These are phyloP conservation scores for Lachnellula suecica DNA, from an alignment of 2,329 filamentous ascomycete species.

Conservation along the genomic window DNA sequence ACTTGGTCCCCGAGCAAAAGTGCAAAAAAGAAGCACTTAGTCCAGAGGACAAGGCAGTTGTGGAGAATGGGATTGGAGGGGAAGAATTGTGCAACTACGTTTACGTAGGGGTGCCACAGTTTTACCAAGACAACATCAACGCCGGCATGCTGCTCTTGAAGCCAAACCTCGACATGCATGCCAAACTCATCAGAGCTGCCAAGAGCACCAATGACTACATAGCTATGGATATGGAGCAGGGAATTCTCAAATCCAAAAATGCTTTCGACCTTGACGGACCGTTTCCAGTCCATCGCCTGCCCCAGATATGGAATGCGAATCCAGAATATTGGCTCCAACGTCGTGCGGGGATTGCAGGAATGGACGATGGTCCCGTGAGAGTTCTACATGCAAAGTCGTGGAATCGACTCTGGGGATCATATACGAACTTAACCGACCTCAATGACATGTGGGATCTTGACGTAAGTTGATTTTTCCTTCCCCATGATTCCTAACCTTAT, in stretches of 20 bases:
- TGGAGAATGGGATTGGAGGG: slow-evolving; percentile 1
- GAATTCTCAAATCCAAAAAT: slow-evolving; percentile 7
- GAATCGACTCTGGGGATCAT: slow-evolving; percentile 6
- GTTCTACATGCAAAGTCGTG: slow-evolving; percentile 8
- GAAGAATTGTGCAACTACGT: slow-evolving; percentile 9
- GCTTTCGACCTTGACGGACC: slow-evolving; percentile 3
- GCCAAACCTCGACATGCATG: slow-evolving; percentile 11
- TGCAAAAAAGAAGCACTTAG: slow-evolving; percentile 3
- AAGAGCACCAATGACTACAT: slow-evolving; percentile 4
- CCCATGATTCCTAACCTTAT: too few species aligned
- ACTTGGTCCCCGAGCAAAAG: slow-evolving; percentile 1
- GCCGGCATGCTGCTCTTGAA: slow-evolving; percentile 8
- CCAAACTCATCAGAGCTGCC: slow-evolving; percentile 9
- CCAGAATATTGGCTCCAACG: slow-evolving; percentile 7
- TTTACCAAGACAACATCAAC: slow-evolving; percentile 2
- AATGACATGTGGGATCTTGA: slow-evolving; percentile 12
- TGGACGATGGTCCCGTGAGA: slow-evolving; percentile 3
- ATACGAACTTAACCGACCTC: slow-evolving; percentile 6
- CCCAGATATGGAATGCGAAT: slow-evolving; percentile 5
- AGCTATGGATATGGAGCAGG: slow-evolving; percentile 6
- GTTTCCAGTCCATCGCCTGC: slow-evolving; percentile 5
- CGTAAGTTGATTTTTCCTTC: too few species aligned
- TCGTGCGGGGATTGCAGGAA: background rate
- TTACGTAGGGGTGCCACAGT: slow-evolving; percentile 5
- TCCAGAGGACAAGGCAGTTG: slow-evolving; percentile 3